These are phyloP conservation scores for Globisporangium carolinianum DNA, from an alignment of 352 stramenopile genomes.

Conservation along the genomic window DNA sequence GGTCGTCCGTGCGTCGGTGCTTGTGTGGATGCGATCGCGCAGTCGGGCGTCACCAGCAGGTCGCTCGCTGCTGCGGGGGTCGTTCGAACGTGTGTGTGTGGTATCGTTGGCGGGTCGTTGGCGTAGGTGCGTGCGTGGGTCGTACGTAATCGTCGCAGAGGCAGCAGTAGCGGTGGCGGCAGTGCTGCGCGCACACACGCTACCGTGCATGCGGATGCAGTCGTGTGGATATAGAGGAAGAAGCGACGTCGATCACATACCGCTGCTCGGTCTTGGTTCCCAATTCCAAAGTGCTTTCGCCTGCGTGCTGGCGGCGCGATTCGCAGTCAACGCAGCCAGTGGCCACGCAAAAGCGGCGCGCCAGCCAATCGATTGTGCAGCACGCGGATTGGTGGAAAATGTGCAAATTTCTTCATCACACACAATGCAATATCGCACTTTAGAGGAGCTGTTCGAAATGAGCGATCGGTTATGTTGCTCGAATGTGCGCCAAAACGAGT, in stretches of 20 bases:
- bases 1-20: constrained; percentile 8
- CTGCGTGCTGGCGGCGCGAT: neutral
- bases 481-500: constrained; percentile 58
- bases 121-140: too few relatives aligned
- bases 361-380: too few relatives aligned
- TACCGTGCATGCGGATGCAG: neutral
- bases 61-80: neutral
- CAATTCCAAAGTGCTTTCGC: constrained; percentile 70
- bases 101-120: too few relatives aligned
- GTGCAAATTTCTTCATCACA: too few relatives aligned
- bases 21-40: neutral
- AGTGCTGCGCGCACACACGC: too few relatives aligned
- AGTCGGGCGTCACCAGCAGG: neutral
- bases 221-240: neutral
- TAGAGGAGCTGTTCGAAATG: too few relatives aligned
- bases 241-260: constrained; percentile 37
- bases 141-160: too few relatives aligned
- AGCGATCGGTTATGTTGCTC: constrained; percentile 26
- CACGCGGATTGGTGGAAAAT: too few relatives aligned
- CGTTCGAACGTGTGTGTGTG: constrained; percentile 7
- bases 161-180: too few relatives aligned
- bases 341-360: too few relatives aligned
- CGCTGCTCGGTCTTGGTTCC: constrained; percentile 64
- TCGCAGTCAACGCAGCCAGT: too few relatives aligned
- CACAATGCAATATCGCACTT: too few relatives aligned